Base-by-base conservation (phyloP, 129 eudicot genomes). In the Chrysanthemum makinoi region DNA sequence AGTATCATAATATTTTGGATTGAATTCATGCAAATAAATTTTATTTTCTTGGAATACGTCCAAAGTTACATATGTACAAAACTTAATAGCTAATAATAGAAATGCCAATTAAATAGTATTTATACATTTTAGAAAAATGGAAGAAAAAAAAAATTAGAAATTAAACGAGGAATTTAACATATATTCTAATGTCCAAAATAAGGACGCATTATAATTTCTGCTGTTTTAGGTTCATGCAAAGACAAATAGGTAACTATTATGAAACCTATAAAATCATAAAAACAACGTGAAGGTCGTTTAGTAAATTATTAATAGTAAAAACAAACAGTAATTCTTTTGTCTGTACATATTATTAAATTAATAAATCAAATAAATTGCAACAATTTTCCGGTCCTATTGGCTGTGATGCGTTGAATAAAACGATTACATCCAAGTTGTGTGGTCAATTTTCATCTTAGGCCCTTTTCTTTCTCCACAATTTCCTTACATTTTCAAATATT, bases 401-500 rank as follows among this genome's bases (percentile, higher is more conserved):
- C 62, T 48, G 56, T 48, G 56, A 54, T 28, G n/a, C 68, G 73
- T 78, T 71, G 77, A 78, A 71, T 71, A 64, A 78, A 78, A 52
- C 77, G 81, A 71, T 55, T 70, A 53, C 77, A 12, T 62, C 58
- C 81, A 77, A 77, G 22, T 77, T 66, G 77, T 78, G 81, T 64
- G 81, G 81, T 78, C 77, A 64, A 55, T 70, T 78, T 71, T 78
- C 63, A 78, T 64, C 55, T 53, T 64, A 63, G 48, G 73, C 77
- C 81, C 81, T 78, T 78, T 78, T 78, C 77, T 71, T 77, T 78
- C 77, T 78, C 72, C 73, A 64, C 30, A 16, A 14, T 71, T 78
- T 78, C 81, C 77, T 64, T 64, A 17, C 77, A 64, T 63, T 70
- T 78, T 78, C 81, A 78, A 70, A 11, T 70, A 63, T 52, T 63